A percentile compares a stretch with the other conserved stretches of the same genome.
Evolutionary conservation across 148 eudicot species (phyloP).

Genomic region (Rhododendron kiyosumense): DNA sequence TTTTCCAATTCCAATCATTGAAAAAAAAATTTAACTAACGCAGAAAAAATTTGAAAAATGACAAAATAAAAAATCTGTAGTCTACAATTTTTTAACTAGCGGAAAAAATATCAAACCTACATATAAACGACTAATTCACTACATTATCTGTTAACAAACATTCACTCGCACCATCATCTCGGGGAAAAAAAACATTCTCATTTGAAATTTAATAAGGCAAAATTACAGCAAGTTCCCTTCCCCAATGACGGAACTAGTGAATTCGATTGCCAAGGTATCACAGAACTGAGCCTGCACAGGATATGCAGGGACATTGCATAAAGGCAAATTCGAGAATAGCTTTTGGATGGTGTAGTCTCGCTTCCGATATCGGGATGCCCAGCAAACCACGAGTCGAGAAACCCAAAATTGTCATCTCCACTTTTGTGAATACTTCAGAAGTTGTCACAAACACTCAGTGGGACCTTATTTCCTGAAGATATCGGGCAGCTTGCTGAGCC

Average conservation of each 20-base stretch:
- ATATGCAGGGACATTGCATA: neutral
- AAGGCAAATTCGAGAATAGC: neutral
- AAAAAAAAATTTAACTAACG: no score
- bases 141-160: neutral
- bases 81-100: no score
- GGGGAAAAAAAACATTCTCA: neutral
- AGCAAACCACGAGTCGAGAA: neutral
- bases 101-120: neutral
- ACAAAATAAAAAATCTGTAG: no score
- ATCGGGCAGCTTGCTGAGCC: conserved; percentile 65
- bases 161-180: neutral
- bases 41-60: no score
- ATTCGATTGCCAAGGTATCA: neutral
- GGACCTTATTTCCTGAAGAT: conserved; percentile 69
- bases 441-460: conserved; percentile 22
- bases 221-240: neutral
- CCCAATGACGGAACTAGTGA: neutral
- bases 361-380: neutral
- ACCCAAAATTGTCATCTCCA: neutral
- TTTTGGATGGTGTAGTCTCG: neutral
- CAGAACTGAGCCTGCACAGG: neutral
- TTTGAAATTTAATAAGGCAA: neutral
- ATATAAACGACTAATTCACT: neutral
- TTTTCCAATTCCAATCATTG: no score
- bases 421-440: neutral